Evolutionary conservation across 805 yeast species (phyloP).

Genomic region (Suhomyces kilbournensis): DNA sequence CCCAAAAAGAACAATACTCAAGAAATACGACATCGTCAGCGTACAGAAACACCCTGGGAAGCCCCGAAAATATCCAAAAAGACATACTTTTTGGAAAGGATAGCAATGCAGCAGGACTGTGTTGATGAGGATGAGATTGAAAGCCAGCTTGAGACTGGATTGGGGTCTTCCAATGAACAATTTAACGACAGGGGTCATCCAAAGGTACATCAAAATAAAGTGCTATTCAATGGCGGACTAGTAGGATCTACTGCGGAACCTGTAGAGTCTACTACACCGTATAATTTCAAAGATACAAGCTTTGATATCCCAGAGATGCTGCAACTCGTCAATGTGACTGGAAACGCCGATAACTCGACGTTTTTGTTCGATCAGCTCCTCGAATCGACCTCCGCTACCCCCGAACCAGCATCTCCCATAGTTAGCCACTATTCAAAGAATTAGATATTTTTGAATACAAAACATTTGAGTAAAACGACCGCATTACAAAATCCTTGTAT

Average conservation of each 20-base stretch:
- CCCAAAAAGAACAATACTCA: background rate
- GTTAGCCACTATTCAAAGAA: background rate
- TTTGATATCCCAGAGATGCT: background rate
- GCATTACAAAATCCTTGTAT: no score
- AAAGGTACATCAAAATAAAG: background rate
- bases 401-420: background rate
- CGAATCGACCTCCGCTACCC: background rate
- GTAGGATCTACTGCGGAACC: background rate
- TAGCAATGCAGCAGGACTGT: constrained; percentile 38
- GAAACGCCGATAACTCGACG: background rate
- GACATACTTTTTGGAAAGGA: constrained; percentile 22
- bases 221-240: background rate
- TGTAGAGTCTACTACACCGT: background rate
- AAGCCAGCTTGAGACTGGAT: background rate
- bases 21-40: background rate
- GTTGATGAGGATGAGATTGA: background rate
- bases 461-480: no score
- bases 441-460: background rate
- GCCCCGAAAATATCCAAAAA: constrained; percentile 1
- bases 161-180: no score
- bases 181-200: background rate
- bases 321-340: background rate
- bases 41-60: background rate
- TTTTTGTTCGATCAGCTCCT: background rate
- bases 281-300: background rate